Percentiles rank a stretch among this genome's conserved stretches.
Evolutionary conservation across 768 basidiomycete genomes (phyloP).

Genomic region (Trametes coccinea): DNA sequence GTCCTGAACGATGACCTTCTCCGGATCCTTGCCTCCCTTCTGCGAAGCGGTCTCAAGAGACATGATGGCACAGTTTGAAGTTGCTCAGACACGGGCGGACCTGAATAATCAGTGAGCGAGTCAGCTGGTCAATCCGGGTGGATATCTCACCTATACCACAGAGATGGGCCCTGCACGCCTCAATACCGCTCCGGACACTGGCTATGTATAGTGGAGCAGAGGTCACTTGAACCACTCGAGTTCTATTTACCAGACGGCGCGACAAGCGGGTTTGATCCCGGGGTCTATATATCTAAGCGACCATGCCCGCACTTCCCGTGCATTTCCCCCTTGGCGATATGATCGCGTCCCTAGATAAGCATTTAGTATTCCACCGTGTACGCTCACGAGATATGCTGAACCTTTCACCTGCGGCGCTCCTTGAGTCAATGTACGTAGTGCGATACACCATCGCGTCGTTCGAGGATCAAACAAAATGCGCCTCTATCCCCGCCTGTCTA

Average conservation of each 20-base stretch:
- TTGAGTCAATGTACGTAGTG: background rate
- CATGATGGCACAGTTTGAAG: slow-evolving; percentile 1
- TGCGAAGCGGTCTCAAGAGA: slow-evolving; percentile 14
- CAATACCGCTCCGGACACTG: too few relatives aligned
- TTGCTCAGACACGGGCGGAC: background rate
- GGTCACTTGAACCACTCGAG: slow-evolving; percentile 6
- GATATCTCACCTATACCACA: too few relatives aligned
- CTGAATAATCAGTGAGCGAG: background rate
- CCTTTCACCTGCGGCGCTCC: background rate
- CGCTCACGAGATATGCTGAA: slow-evolving; percentile 1
- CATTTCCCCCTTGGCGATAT: background rate
- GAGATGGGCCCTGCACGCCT: too few relatives aligned
- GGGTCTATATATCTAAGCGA: slow-evolving; percentile 48
- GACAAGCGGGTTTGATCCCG: slow-evolving; percentile 1
- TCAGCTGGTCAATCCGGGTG: background rate
- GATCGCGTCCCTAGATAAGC: slow-evolving; percentile 11
- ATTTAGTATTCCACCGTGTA: background rate
- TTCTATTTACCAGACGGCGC: slow-evolving; percentile 8
- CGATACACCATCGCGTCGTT: too few relatives aligned
- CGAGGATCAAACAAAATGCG: too few relatives aligned
- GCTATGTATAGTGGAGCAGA: background rate
- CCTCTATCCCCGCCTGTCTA: too few relatives aligned
- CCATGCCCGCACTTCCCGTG: slow-evolving; percentile 26
- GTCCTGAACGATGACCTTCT: slow-evolving; percentile 14
- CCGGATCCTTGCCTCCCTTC: slow-evolving; percentile 12